A percentile compares a stretch with the other conserved stretches of the same genome.
These are phyloP conservation scores for Yamadazyma trypodendri DNA, from an alignment of 1,139 yeast genomes.

Conservation along the genomic window DNA sequence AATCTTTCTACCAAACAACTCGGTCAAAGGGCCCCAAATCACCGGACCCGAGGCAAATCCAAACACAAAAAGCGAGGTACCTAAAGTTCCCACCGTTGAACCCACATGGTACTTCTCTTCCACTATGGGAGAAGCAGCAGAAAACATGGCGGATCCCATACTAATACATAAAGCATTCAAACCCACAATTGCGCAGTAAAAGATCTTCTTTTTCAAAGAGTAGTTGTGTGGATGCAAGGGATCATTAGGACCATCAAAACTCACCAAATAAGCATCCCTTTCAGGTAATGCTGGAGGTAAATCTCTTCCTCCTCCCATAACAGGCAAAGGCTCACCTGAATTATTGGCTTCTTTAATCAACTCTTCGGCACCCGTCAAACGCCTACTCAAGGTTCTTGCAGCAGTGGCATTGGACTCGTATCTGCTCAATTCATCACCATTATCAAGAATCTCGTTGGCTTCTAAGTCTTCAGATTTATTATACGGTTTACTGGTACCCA, in stretches of 20 bases:
- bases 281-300: constrained; percentile 38
- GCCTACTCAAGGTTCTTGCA: constrained; percentile 27
- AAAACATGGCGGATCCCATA: constrained; percentile 48
- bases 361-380: constrained; percentile 32
- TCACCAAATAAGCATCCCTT: constrained; percentile 34
- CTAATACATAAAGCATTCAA: constrained; percentile 40
- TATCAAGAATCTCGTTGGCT: constrained; percentile 8
- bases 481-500: constrained; percentile 2
- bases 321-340: constrained; percentile 32
- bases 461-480: constrained; percentile 1
- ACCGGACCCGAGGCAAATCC: constrained; percentile 48
- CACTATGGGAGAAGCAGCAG: constrained; percentile 26
- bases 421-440: constrained; percentile 27
- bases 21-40: constrained; percentile 43
- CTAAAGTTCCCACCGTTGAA: constrained; percentile 32
- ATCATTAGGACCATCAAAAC: constrained; percentile 51
- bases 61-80: constrained; percentile 42
- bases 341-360: constrained; percentile 26
- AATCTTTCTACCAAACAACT: constrained; percentile 37
- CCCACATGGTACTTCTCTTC: constrained; percentile 33
- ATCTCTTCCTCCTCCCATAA: constrained; percentile 39
- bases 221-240: constrained; percentile 51
- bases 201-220: constrained; percentile 30
- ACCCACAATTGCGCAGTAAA: constrained; percentile 28
- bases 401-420: constrained; percentile 26